A percentile compares a stretch with the other conserved stretches of the same genome.
Conservation (phyloP, 2,329 filamentous ascomycete genomes). For the Fusarium redolens region DNA sequence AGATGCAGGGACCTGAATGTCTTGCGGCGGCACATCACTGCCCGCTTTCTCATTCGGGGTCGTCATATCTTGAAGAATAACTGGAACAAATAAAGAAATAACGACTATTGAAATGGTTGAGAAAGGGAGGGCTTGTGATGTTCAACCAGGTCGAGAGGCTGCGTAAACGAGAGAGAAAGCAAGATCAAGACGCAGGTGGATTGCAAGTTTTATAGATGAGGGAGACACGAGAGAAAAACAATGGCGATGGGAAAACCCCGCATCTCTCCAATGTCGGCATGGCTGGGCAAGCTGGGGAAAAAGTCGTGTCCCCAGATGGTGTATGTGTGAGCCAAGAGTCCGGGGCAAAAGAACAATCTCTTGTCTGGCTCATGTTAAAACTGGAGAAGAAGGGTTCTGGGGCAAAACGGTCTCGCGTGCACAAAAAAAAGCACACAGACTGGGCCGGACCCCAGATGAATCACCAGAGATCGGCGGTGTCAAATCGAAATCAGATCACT, state of each 20-base stretch:
- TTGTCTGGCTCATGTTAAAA: not conserved
- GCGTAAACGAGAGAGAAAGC: not conserved
- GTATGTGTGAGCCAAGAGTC: conserved; percentile 4
- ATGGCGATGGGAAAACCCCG: not conserved
- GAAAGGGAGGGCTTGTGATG: not conserved
- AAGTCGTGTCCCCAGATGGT: not conserved
- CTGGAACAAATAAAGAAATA: rapidly evolving
- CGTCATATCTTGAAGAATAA: not conserved
- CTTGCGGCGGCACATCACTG: not conserved
- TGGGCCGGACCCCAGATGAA: not conserved
- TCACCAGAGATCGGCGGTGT: not conserved
- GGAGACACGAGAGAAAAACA: not conserved
- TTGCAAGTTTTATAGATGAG: not conserved
- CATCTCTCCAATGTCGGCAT: not conserved
- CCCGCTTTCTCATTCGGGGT: not conserved
- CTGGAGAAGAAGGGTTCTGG: conserved; percentile 1
- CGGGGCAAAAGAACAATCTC: not conserved
- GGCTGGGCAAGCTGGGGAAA: conserved; percentile 1
- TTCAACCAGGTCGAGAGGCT: not conserved
- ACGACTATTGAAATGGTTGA: not conserved
- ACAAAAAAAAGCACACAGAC: not conserved
- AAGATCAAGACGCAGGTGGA: not conserved
- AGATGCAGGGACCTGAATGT: not conserved
- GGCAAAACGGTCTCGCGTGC: not conserved
- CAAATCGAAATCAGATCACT: not conserved